phyloP scores from a whole-genome alignment of 2,329 filamentous ascomycete genomes.

The Aureobasidium sp. region DNA sequence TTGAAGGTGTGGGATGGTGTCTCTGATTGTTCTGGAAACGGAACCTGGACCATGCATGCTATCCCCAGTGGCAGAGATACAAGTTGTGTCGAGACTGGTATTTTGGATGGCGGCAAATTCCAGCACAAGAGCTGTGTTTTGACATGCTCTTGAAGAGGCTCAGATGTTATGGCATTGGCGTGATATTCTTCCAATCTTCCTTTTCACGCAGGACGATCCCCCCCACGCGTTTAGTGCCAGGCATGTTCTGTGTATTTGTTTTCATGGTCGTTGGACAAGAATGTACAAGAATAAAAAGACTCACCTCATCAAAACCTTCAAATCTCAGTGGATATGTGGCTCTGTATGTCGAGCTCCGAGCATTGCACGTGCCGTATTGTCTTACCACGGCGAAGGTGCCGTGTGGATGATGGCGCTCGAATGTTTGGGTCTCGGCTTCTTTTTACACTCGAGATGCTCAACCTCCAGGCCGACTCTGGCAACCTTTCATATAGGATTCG shows the following conservation, averaged over 20 bases:
- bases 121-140: constrained; percentile 20
- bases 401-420: constrained; percentile 5
- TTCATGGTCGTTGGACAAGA: not conserved
- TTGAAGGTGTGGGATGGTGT: constrained; percentile 16
- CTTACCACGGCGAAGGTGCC: constrained; percentile 3
- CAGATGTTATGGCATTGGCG: not conserved
- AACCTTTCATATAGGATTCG: not conserved
- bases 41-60: constrained; percentile 6
- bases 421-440: not conserved
- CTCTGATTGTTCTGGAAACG: constrained; percentile 17
- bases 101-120: constrained; percentile 20
- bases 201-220: not conserved
- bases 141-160: constrained; percentile 19
- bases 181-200: not conserved
- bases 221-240: not conserved
- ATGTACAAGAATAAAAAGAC: not conserved
- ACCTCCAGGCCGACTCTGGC: not conserved
- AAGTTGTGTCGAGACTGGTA: constrained; percentile 18
- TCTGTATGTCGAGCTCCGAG: constrained; percentile 11
- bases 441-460: not conserved
- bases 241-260: not conserved
- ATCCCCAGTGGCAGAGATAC: constrained; percentile 8
- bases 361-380: not conserved
- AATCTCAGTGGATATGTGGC: not conserved
- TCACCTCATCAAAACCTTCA: too few species aligned